Base-by-base conservation (phyloP, 116 monocot species). In the Posidonia oceanica region DNA sequence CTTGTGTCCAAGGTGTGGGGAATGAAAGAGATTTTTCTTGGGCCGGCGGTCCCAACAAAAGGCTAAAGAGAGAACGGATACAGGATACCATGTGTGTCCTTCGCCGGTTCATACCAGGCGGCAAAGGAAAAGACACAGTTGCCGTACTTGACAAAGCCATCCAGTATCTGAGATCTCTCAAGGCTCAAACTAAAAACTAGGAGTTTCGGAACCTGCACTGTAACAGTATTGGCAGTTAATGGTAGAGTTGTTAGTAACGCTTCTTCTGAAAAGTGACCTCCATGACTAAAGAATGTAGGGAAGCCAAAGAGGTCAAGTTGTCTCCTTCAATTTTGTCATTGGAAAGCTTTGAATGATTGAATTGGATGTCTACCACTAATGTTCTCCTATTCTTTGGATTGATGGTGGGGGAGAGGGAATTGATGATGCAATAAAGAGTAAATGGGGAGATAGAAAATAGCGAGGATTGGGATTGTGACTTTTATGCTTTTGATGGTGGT, bases 91-190 rank as follows among this genome's bases (percentile, higher is more conserved):
- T 93, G 3, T 61, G 75, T 13, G 22, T 83, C 10, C 68, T 93
- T 41, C 69, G 83, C 52, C 61, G 73, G 51, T 82, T 93, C 13
- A 81, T 93, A 37, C 93, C 93, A 3, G 84, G 83, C 1, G 82
- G 82, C 57, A 76, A 78, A n/a, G 86, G 54, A n/a, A 64, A 88
- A 71, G 93, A 88, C 61, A 75, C 86, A 0, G 42, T 66, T 29
- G 51, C 73, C 2, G 69, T 93, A 68, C 80, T 93, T 3, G 93
- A 93, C 41, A 88, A 86, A 64, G 93, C 93, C 39, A 93, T 93
- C 20, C 52, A 39, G 55, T 88, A 93, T 73, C 74, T 93, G 73
- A 86, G 76, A 20, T 84, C 75, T 7, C 83, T 93, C 14, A 79
- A 77, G 77, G 37, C 64, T 64, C 1, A 40, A 7, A 4, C 17